These are phyloP conservation scores for Dispira parvispora DNA, from an alignment of 192 early-diverging fungal genomes.

Conservation along the genomic window DNA sequence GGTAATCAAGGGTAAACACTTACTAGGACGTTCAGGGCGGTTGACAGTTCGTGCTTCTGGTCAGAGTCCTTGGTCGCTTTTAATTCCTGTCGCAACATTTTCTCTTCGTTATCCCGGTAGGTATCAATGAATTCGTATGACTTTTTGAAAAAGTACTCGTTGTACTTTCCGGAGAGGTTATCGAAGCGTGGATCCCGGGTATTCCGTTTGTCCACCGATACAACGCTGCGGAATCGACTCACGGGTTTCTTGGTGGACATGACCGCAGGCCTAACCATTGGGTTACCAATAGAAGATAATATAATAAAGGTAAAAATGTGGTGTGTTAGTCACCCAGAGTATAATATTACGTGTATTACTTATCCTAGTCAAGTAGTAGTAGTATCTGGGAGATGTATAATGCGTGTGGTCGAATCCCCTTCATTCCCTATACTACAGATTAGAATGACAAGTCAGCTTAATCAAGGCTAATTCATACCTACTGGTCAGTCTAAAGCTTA, in stretches of 20 bases:
- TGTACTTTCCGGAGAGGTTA: constrained; percentile 69
- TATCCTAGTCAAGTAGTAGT: too few species aligned
- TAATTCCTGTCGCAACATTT: constrained; percentile 41
- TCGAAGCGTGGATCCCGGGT: constrained; percentile 91
- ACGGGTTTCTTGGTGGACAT: constrained; percentile 62
- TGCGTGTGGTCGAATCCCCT: too few species aligned
- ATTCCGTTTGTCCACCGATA: constrained; percentile 27
- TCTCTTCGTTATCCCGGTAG: constrained; percentile 59
- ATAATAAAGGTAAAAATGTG: too few species aligned
- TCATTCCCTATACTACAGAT: too few species aligned
- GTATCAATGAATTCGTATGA: constrained; percentile 81
- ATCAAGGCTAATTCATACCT: too few species aligned
- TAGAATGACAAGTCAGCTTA: too few species aligned
- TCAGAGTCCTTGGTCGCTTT: constrained; percentile 45
- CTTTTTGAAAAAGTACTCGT: constrained; percentile 81
- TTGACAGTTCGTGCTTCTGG: constrained; percentile 39
- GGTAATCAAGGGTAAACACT: neutral
- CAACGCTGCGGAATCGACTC: constrained; percentile 47
- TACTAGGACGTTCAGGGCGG: constrained; percentile 47
- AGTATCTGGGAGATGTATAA: too few species aligned
- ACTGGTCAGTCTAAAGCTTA: too few species aligned
- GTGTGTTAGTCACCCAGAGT: too few species aligned
- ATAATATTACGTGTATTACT: too few species aligned
- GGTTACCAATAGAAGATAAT: too few species aligned
- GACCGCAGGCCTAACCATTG: constrained; percentile 44